Conservation (phyloP, 2,329 filamentous ascomycete genomes). For the Coniella lustricola region DNA sequence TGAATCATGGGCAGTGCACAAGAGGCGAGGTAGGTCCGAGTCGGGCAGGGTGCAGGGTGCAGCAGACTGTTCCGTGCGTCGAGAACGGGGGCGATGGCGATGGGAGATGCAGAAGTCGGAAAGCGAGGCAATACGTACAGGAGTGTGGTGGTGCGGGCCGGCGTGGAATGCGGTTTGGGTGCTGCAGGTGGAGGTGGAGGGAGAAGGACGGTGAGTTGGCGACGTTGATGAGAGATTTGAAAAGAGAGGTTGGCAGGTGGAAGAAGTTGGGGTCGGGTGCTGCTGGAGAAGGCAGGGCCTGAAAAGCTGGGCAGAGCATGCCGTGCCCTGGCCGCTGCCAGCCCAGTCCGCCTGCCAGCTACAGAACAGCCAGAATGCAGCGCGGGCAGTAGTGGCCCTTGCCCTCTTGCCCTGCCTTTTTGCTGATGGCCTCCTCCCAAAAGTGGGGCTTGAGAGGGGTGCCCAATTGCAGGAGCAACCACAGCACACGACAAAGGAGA, state of each 20-base stretch:
- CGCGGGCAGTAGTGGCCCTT: too few relatives aligned
- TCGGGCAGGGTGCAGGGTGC: not conserved
- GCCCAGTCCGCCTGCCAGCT: not conserved
- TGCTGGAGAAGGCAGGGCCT: not conserved
- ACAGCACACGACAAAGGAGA: too few relatives aligned
- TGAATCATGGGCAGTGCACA: not conserved
- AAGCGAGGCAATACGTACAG: constrained; percentile 4
- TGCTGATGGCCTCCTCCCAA: too few relatives aligned
- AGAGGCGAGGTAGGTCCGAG: not conserved
- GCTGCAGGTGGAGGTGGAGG: not conserved
- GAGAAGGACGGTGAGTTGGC: not conserved
- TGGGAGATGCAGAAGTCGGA: not conserved
- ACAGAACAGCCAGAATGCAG: not conserved
- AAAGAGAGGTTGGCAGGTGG: not conserved
- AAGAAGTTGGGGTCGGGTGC: not conserved
- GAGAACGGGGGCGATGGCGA: too few relatives aligned
- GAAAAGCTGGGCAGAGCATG: constrained; percentile 3
- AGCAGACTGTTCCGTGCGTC: not conserved
- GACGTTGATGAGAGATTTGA: not conserved
- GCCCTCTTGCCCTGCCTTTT: too few relatives aligned
- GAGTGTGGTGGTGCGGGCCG: not conserved
- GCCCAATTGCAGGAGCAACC: too few relatives aligned
- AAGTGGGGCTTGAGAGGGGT: too few relatives aligned
- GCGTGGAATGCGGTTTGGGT: not conserved
- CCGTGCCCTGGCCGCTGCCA: not conserved